These are phyloP conservation scores for Meyerozyma guilliermondii DNA, from an alignment of 1,139 yeast species.

Conservation along the genomic window DNA sequence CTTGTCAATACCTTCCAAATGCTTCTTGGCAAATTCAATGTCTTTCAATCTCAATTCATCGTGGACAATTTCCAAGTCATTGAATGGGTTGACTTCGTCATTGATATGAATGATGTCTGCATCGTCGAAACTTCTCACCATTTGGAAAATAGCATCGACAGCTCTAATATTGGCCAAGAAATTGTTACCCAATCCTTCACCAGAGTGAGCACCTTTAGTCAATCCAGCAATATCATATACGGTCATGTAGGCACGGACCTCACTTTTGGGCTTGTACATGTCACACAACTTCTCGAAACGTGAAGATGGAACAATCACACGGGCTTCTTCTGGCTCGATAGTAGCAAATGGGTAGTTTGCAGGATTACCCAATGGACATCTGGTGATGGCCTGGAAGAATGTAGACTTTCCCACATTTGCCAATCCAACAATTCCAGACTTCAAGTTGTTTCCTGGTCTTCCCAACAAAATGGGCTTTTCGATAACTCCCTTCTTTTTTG, in stretches of 20 bases:
- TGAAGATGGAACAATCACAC: constrained; percentile 92
- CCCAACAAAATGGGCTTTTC: constrained; percentile 91
- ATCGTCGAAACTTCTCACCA: constrained; percentile 96
- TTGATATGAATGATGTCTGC: constrained; percentile 97
- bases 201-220: constrained; percentile 95
- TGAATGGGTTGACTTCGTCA: constrained; percentile 94
- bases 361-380: constrained; percentile 94
- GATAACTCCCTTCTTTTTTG: constrained; percentile 80
- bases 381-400: constrained; percentile 80
- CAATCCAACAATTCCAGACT: constrained; percentile 94
- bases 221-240: constrained; percentile 97
- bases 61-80: constrained; percentile 89
- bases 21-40: constrained; percentile 90
- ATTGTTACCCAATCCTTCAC: constrained; percentile 98
- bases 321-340: constrained; percentile 98
- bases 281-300: constrained; percentile 74
- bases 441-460: constrained; percentile 96
- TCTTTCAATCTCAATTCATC: constrained; percentile 95
- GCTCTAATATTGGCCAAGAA: constrained; percentile 97
- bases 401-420: constrained; percentile 97
- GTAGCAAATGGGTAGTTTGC: constrained; percentile 99
- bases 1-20: constrained; percentile 82
- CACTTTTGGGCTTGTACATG: constrained; percentile 75
- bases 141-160: constrained; percentile 97
- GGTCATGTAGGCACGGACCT: constrained; percentile 91